Percentiles rank a stretch among this genome's conserved stretches.
Conservation (phyloP, 2,329 filamentous ascomycete species). For the Hypoxylon sp. region DNA sequence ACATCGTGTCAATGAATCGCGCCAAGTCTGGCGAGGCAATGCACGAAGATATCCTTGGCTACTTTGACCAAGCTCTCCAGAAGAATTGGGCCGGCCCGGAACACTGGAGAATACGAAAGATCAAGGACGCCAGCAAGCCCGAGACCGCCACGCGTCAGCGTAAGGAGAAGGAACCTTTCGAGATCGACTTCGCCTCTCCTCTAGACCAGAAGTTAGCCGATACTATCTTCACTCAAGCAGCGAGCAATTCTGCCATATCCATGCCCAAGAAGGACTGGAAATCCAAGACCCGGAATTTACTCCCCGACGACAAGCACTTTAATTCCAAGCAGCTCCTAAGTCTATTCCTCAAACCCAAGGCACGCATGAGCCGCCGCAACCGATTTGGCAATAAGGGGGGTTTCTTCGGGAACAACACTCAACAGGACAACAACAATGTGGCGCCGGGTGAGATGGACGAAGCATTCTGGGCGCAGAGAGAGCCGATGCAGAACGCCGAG, state of each 20-base stretch:
- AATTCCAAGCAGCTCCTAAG: slow-evolving; percentile 89
- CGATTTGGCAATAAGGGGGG: slow-evolving; percentile 56
- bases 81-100: slow-evolving; percentile 99
- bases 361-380: slow-evolving; percentile 74
- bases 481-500: slow-evolving; percentile 52
- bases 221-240: slow-evolving; percentile 80
- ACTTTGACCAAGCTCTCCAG: slow-evolving; percentile 94
- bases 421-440: slow-evolving; percentile 61
- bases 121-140: slow-evolving; percentile 79
- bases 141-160: slow-evolving; percentile 69
- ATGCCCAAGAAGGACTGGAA: slow-evolving; percentile 95
- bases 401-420: slow-evolving; percentile 49
- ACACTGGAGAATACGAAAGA: slow-evolving; percentile 95
- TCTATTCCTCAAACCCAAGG: slow-evolving; percentile 94
- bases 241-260: slow-evolving; percentile 81
- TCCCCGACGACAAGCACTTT: slow-evolving; percentile 98
- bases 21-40: slow-evolving; percentile 70
- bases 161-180: slow-evolving; percentile 96
- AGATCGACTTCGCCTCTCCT: slow-evolving; percentile 86
- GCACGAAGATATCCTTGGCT: slow-evolving; percentile 95
- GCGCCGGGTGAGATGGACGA: slow-evolving; percentile 87
- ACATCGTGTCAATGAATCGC: slow-evolving; percentile 80
- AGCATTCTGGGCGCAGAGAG: slow-evolving; percentile 89
- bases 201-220: slow-evolving; percentile 77
- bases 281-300: slow-evolving; percentile 88